Evolutionary conservation across 306 rosid species (phyloP).

Genomic region (Lathyrus tuberosus): DNA sequence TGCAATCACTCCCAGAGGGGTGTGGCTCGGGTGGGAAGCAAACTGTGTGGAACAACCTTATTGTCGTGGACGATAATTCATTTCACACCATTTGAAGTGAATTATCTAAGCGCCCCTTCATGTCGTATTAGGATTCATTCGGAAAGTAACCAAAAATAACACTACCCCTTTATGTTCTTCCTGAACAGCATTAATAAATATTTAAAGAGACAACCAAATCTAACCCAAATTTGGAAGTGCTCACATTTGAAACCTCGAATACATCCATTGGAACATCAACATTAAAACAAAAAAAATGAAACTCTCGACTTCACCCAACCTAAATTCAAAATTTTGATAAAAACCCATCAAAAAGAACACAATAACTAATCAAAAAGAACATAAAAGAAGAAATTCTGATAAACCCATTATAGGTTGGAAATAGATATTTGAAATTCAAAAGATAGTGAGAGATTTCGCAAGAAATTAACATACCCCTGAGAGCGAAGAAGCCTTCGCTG

Average conservation of each 20-base stretch:
- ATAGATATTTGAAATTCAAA: conserved; percentile 2
- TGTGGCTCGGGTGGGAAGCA: neutral
- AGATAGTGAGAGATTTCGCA: neutral
- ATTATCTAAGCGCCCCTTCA: conserved; percentile 11
- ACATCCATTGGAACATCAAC: neutral
- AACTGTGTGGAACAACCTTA: neutral
- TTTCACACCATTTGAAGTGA: neutral
- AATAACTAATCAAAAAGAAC: neutral
- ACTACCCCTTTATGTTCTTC: conserved; percentile 12
- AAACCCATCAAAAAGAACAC: conserved; percentile 8
- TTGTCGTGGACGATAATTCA: no score
- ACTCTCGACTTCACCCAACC: neutral
- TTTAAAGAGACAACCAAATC: neutral
- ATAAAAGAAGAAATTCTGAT: neutral
- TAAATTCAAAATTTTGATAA: conserved; percentile 34
- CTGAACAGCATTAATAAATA: neutral
- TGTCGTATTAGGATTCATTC: no score
- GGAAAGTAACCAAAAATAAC: neutral
- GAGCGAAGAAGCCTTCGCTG: conserved; percentile 87
- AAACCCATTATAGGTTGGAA: neutral
- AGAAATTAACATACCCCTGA: conserved; percentile 70
- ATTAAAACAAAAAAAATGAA: neutral
- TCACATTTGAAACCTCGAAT: conserved; percentile 1
- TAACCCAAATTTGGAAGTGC: neutral
- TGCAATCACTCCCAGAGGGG: neutral